Percentiles rank a stretch among this genome's conserved stretches.
These are phyloP conservation scores for Fraxinus pennsylvanica DNA, from an alignment of 257 asterid genomes.

Conservation along the genomic window DNA sequence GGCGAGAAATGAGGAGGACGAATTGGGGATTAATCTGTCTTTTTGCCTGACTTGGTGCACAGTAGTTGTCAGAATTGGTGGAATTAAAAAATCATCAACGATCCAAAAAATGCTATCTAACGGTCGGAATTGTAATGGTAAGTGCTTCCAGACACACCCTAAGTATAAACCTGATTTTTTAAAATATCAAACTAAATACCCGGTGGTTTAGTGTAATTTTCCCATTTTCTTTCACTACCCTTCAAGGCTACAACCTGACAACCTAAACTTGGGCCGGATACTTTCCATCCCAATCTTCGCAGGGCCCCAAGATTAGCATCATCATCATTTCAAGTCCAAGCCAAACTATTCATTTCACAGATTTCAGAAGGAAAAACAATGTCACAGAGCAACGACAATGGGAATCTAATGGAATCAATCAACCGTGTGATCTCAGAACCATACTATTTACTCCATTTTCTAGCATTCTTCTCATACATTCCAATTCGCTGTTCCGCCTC, in stretches of 20 bases:
- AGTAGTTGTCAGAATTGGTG: too few species aligned
- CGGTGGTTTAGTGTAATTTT: too few species aligned
- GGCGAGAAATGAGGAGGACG: too few species aligned
- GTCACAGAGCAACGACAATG: constrained; percentile 34
- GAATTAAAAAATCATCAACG: too few species aligned
- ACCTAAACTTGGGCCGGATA: neutral
- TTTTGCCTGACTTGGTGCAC: too few species aligned
- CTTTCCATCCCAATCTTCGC: neutral
- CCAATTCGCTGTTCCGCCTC: constrained; percentile 72
- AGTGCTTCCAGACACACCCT: too few species aligned
- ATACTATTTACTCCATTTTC: constrained; percentile 62
- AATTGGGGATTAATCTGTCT: too few species aligned
- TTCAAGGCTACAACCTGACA: neutral
- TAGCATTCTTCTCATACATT: constrained; percentile 78
- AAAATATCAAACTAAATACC: too few species aligned
- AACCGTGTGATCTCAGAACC: constrained; percentile 70
- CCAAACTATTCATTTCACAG: neutral
- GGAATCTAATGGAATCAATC: constrained; percentile 45
- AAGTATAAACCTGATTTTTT: too few species aligned
- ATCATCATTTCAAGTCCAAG: neutral
- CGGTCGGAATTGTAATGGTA: too few species aligned
- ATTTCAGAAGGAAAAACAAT: constrained; percentile 23
- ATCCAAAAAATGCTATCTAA: too few species aligned
- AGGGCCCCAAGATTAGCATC: neutral
- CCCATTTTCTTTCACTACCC: too few species aligned